Base-by-base conservation (phyloP, 1,139 yeast genomes). In the Yamadazyma blattariae region DNA sequence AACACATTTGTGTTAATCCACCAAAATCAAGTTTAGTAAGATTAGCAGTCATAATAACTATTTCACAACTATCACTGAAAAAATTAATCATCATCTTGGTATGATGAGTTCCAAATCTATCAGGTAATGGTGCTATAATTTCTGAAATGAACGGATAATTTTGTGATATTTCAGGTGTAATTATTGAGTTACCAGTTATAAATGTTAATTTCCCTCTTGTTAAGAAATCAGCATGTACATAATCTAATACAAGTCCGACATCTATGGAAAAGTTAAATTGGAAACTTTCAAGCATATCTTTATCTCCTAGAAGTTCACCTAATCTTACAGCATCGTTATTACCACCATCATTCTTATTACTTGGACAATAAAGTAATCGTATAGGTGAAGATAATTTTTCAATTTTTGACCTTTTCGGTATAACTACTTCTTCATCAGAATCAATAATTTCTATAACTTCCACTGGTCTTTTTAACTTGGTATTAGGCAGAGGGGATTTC, bases 31-130 rank as follows among this genome's bases (percentile, higher is more conserved):
- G 53, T 29, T 57, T 56, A 1, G 81, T 77, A 35, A 80, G 51
- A 50, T 82, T 82, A 48, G 76, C 71, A 0, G 88, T 76, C 59
- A 81, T 74, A 14, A 82, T 61, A n/a, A 75, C 73, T 0, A 82
- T 52, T 46, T 73, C 78, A 21, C 71, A 54, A 12, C 48, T 48
- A 41, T 72, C 76, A 3, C 47, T 51, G 45, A 63, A 77, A 39
- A 73, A 62, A 48, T 80, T 80, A 12, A 82, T 58, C 70, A 82
- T 77, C 74, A 82, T 62, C 48, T 82, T 82, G 2, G 85, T 69
- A 51, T 82, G 89, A 50, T 82, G 89, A 2, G 82, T 69, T 4
- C 70, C 76, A 30, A 56, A 71, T 23, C 61, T 39, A 31, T 50
- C 51, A 1, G 71, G 67, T 5, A 68, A 41, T 12, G 48, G 44